Percentiles rank a stretch among this genome's conserved stretches.
Conservation (phyloP, 257 asterid species). For the Paraleonurus japonicus region DNA sequence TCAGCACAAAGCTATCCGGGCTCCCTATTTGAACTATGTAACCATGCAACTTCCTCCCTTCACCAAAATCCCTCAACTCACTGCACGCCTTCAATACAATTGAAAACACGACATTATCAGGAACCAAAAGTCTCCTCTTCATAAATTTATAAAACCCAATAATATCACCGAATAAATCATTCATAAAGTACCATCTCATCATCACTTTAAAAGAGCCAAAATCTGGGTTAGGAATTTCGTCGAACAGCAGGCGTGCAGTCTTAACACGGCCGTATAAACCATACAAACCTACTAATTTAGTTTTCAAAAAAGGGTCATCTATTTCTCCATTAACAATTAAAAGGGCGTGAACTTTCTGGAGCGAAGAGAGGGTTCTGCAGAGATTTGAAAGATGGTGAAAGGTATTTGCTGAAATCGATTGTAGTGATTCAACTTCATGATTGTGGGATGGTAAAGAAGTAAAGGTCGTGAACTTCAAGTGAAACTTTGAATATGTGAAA, state of each 20-base stretch:
- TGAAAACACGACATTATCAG: slow-evolving; percentile 53
- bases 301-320: slow-evolving; percentile 27
- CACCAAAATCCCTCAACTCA: slow-evolving; percentile 44
- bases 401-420: slow-evolving; percentile 44
- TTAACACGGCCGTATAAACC: slow-evolving; percentile 41
- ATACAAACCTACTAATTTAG: slow-evolving; percentile 42
- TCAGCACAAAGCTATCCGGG: slow-evolving; percentile 55
- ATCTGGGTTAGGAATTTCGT: slow-evolving; percentile 56
- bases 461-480: slow-evolving; percentile 20
- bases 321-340: slow-evolving; percentile 44
- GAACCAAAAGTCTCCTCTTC: slow-evolving; percentile 33
- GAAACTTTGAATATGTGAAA: slow-evolving; percentile 18
- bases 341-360: slow-evolving; percentile 49
- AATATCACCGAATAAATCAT: slow-evolving; percentile 37
- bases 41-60: slow-evolving; percentile 58
- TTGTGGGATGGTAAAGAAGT: slow-evolving; percentile 21
- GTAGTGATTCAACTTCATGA: slow-evolving; percentile 34
- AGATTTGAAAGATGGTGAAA: slow-evolving; percentile 38
- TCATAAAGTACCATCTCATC: slow-evolving; percentile 71
- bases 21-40: slow-evolving; percentile 45
- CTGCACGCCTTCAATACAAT: slow-evolving; percentile 60
- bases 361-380: slow-evolving; percentile 45
- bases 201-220: slow-evolving; percentile 44
- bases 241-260: slow-evolving; percentile 56
- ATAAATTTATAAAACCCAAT: slow-evolving; percentile 40